Evolutionary conservation across 805 yeast genomes (phyloP).

Genomic region (Pichia exigua): DNA sequence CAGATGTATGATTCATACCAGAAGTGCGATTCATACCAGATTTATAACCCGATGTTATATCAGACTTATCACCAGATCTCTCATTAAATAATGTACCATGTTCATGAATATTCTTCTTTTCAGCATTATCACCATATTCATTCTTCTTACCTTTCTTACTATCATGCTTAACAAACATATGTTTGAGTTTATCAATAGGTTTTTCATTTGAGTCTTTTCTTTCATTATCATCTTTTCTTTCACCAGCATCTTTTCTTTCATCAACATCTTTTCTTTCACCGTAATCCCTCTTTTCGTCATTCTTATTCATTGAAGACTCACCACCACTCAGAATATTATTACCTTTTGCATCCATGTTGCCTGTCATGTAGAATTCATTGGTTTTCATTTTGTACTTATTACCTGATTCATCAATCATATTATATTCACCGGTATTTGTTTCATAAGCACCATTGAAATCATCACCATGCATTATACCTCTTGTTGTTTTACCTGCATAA

Average conservation of each 20-base stretch:
- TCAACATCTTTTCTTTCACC: not conserved
- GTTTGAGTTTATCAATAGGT: not conserved
- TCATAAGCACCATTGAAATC: not conserved
- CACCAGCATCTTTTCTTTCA: not conserved
- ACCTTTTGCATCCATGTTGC: too few relatives aligned
- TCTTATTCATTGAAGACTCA: not conserved
- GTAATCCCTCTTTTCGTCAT: not conserved
- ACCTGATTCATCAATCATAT: not conserved
- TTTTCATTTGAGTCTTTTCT: not conserved
- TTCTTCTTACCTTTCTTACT: not conserved
- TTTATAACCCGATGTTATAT: too few relatives aligned
- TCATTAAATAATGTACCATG: not conserved
- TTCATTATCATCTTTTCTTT: too few relatives aligned
- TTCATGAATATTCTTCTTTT: not conserved
- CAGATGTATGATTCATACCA: too few relatives aligned
- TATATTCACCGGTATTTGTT: not conserved
- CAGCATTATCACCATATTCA: not conserved
- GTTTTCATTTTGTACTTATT: not conserved
- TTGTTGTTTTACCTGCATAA: constrained; percentile 5
- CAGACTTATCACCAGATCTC: not conserved
- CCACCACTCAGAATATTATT: not conserved
- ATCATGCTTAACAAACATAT: not conserved
- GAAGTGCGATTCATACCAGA: too few relatives aligned
- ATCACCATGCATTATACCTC: not conserved
- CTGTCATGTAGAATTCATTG: not conserved